Base-by-base conservation (phyloP, 2,329 filamentous ascomycete genomes). In the Arthrobotrys sphaeroides region DNA sequence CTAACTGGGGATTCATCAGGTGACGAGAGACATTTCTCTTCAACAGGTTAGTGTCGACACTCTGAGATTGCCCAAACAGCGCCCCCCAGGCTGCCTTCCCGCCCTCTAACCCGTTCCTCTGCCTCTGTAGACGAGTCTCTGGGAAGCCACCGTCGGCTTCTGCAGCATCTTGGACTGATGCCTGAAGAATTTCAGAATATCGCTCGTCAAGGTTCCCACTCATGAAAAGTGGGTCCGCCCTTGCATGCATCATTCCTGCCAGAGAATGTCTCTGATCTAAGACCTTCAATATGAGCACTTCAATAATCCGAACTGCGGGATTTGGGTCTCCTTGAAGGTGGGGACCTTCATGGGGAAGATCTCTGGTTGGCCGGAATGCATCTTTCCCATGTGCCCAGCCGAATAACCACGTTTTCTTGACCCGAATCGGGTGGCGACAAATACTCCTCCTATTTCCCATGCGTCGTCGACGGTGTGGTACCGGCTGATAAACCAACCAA, bases 211-310 rank as follows among this genome's bases (percentile, higher is more conserved):
- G 68, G 68, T 61, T 22, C 16, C 26, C 12, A 49, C 16, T 40
- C 22, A 26, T 33, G 36, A 42, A 45, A 61, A 61, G 66, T 61
- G 69, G 69, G 61, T 61, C 28, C 18, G 61, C 69, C 69, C 69
- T 73, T 73, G 61, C 69, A 73, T 73, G 69, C 69, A 73, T 73
- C 69, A 73, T 61, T 73, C 38, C 61, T 73, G 69, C 61, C 26
- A 60, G 61, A 73, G 69, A 73, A 73, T 73, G 69, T 73, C 69
- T 73, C 43, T 65, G 40, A 73, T 73, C 61, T 73, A 73, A 67
- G 61, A 73, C 69, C 38, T 36, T 64, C 59, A 36, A 40, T 59
- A 66, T 66, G 31, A 22, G 60, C 60, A 59, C 68, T 31, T 42
- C 51, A 61, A 26, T 62, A 73, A 61, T 67, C 69, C 69, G 61